Evolutionary conservation across 1,284 basidiomycete species (phyloP).

Genomic region (Moesziomyces globuligerus): DNA sequence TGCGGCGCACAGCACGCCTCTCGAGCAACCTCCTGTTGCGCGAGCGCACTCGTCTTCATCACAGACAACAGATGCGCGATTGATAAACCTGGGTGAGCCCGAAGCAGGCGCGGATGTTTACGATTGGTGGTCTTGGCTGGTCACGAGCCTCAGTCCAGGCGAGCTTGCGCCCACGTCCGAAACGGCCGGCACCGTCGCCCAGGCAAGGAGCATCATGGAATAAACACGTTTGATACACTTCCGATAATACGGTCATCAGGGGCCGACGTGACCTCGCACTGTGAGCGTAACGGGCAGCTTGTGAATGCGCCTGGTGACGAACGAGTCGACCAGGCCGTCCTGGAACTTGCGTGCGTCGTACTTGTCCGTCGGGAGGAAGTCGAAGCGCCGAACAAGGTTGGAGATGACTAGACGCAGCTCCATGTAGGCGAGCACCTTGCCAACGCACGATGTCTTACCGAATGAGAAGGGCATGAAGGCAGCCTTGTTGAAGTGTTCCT

Average conservation of each 20-base stretch:
- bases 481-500: slow-evolving; percentile 19
- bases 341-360: slow-evolving; percentile 25
- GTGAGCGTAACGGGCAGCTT: slow-evolving; percentile 19
- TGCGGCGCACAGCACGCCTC: too few species aligned
- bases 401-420: slow-evolving; percentile 29
- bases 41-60: too few species aligned
- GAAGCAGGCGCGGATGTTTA: slow-evolving; percentile 19
- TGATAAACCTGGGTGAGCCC: slow-evolving; percentile 6
- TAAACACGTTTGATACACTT: background rate
- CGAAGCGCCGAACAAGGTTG: slow-evolving; percentile 31
- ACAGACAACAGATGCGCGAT: too few species aligned
- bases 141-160: slow-evolving; percentile 15
- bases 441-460: slow-evolving; percentile 38
- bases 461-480: slow-evolving; percentile 40
- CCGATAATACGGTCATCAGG: too few species aligned
- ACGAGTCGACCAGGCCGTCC: slow-evolving; percentile 13
- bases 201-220: background rate
- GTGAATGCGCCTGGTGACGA: slow-evolving; percentile 16
- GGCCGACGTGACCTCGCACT: slow-evolving; percentile 11
- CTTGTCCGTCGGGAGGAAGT: slow-evolving; percentile 15
- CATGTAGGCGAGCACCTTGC: slow-evolving; percentile 36
- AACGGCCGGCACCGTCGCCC: too few species aligned
- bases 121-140: slow-evolving; percentile 39
- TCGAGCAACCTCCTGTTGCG: too few species aligned
- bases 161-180: too few species aligned